phyloP scores from a whole-genome alignment of 192 early-diverging fungal genomes.

The Backusella sp. region DNA sequence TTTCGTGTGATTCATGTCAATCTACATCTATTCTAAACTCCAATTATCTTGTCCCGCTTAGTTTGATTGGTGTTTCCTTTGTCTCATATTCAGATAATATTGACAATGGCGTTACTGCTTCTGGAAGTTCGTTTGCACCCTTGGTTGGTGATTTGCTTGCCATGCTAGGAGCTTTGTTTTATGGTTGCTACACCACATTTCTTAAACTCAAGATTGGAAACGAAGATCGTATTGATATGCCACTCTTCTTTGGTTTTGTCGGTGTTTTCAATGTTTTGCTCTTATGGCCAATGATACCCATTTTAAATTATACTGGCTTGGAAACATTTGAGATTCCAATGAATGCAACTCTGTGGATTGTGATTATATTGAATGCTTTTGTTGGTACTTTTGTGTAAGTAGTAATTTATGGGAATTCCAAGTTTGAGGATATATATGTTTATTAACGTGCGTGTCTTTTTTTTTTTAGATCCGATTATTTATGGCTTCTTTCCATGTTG shows the following conservation, averaged over 20 bases:
- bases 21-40: background rate
- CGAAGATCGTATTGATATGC: conserved; percentile 67
- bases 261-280: conserved; percentile 68
- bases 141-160: conserved; percentile 71
- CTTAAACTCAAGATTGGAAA: conserved; percentile 68
- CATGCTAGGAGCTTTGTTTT: conserved; percentile 70
- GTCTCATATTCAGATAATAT: conserved; percentile 51
- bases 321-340: conserved; percentile 66
- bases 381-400: conserved; percentile 74
- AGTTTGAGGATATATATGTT: background rate
- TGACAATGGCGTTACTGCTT: conserved; percentile 22
- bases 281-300: conserved; percentile 64
- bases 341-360: conserved; percentile 51
- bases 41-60: conserved; percentile 18
- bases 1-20: background rate
- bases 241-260: conserved; percentile 77
- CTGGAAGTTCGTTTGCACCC: conserved; percentile 17
- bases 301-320: conserved; percentile 59
- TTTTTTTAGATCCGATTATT: conserved; percentile 62
- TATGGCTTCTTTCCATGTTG: conserved; percentile 75
- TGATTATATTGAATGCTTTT: conserved; percentile 70
- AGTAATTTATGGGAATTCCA: background rate
- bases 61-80: conserved; percentile 66
- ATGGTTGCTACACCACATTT: conserved; percentile 76
- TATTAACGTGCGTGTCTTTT: background rate